Evolutionary conservation across 352 stramenopile species (phyloP).

Genomic region (Pythium brachiatum): DNA sequence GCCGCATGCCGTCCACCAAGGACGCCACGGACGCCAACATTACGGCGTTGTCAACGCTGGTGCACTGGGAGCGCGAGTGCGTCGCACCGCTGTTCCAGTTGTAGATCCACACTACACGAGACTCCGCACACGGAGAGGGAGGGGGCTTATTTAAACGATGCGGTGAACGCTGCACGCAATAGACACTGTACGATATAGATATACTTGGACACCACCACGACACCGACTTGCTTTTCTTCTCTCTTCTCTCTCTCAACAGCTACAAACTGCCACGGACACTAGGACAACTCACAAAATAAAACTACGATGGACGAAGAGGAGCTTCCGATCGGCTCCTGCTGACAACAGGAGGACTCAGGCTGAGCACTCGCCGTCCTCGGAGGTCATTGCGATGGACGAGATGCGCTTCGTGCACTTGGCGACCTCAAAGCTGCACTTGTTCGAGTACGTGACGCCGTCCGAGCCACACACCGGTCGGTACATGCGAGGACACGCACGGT

Average conservation of each 20-base stretch:
- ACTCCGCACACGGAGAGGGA: not conserved
- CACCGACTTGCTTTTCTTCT: not conserved
- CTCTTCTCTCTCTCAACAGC: too few relatives aligned
- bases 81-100: constrained; percentile 9
- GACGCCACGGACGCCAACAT: not conserved
- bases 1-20: constrained; percentile 3
- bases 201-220: not conserved
- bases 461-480: constrained; percentile 26
- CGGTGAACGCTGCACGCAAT: constrained; percentile 3
- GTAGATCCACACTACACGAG: constrained; percentile 4
- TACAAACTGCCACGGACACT: not conserved
- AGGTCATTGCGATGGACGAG: not conserved
- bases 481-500: constrained; percentile 1
- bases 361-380: constrained; percentile 9
- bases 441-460: constrained; percentile 24
- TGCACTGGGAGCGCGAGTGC: constrained; percentile 18
- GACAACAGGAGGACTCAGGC: too few relatives aligned
- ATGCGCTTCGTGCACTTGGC: constrained; percentile 20
- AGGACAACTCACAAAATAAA: not conserved
- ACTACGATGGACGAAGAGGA: not conserved
- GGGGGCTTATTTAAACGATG: not conserved
- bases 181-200: constrained; percentile 17
- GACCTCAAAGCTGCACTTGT: constrained; percentile 32
- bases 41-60: constrained; percentile 1
- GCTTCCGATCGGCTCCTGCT: not conserved